Percentiles rank a stretch among this genome's conserved stretches.
These are phyloP conservation scores for Oryza australiensis DNA, from an alignment of 176 grass and related monocot species.

Conservation along the genomic window DNA sequence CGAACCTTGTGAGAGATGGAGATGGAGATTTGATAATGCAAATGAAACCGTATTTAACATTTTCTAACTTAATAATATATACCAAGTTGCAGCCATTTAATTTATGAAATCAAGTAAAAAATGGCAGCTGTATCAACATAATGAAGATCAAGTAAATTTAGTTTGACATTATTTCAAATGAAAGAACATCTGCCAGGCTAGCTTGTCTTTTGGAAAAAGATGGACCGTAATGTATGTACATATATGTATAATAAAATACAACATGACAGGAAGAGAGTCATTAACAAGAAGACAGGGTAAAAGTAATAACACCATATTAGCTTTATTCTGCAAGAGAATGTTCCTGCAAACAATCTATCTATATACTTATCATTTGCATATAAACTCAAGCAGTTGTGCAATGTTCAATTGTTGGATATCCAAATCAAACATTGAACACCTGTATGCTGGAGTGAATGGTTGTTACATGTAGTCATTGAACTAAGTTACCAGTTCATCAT, in stretches of 20 bases:
- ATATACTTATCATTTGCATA: too few species aligned
- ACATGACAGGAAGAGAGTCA: neutral
- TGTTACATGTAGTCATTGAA: neutral
- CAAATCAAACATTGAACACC: too few species aligned
- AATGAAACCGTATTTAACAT: too few species aligned
- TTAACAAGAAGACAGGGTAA: neutral
- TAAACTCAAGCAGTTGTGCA: too few species aligned
- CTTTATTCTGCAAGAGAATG: conserved; percentile 7
- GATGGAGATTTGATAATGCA: too few species aligned
- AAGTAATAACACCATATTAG: neutral
- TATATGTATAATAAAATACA: neutral
- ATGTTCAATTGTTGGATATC: too few species aligned
- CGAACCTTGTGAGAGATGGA: conserved; percentile 35
- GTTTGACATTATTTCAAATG: neutral
- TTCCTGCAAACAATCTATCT: too few species aligned
- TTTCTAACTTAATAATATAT: too few species aligned
- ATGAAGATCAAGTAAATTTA: neutral
- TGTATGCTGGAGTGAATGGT: too few species aligned
- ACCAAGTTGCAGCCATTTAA: too few species aligned
- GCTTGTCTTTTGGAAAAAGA: neutral
- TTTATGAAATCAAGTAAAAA: neutral
- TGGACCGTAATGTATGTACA: neutral
- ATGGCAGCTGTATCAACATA: neutral
- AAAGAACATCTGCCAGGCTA: neutral
- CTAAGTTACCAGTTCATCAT: neutral